Evolutionary conservation across 176 grass and related monocot genomes (phyloP), one percentile per base, ranked within the genome.

Genomic region (Oryza meridionalis): DNA sequence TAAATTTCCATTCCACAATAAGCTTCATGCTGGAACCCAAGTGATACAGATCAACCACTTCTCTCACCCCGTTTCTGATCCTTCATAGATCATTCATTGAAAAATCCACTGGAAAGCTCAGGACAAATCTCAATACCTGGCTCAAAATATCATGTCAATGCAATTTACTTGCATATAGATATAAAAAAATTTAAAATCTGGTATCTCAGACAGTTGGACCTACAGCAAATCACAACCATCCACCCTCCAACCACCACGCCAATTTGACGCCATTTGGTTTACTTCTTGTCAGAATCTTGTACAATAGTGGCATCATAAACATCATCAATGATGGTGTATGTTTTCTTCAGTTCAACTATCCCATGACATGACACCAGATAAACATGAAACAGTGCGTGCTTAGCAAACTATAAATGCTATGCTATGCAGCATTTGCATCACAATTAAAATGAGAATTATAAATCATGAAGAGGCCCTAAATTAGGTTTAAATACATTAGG

Each of bases 81-180:
- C 68, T 72, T 82, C n/a, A 55, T 72, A 82, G 7, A 72, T 43
- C 50, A 45, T 69, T 45, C n/a, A 25, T 7, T 40, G 32, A 8
- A 61, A 55, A 74, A 72, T 53, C 71, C 71, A 83, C n/a, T 16
- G 9, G 10, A 43, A 9, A 63, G 69, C 16, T 63, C 15, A 14
- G 27, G 73, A 63, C 31, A 43, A 9, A 63, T 53, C 16, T 63
- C 15, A 14, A 42, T 83, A 63, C 31, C 81, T 5, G 1, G 21
- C 55, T 35, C 38, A 74, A 83, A 47, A 64, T 83, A 65, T 21
- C 55, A 74, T 47, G 26, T 24, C 26, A 33, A 24, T 10, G 11
- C 3, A 13, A 64, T 46, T 31, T 9, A 46, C 9, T 72, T 46
- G 22, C 40, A 33, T 64, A 47, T 21, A 47, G 40, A 32, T 82